Evolutionary conservation across 2,329 filamentous ascomycete species (phyloP), one percentile per base, ranked within the genome.

Genomic region (Orbilia brochopaga): DNA sequence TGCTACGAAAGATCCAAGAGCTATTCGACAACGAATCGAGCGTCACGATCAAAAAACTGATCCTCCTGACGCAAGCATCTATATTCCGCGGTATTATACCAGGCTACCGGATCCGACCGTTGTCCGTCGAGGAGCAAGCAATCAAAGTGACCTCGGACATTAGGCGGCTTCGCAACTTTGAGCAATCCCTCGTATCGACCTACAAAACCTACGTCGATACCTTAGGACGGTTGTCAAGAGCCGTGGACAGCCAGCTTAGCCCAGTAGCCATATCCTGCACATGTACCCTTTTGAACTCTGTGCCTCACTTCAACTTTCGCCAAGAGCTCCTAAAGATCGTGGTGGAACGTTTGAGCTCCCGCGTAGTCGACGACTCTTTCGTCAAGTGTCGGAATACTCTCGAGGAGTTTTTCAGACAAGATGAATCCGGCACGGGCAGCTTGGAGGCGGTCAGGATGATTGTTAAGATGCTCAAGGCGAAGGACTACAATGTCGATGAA

Each of bases 231-330:
- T 83, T 91, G 74, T 87, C 90, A 88, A 88, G 80, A 65, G 19
- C 58, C 1, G 23, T 56, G 10, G 69, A 54, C 19, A 58, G 53
- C 27, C 56, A 73, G 27, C 44, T 67, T 50, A 57, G 54, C 15
- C 44, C 69, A 58, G 85, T 96, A 24, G 93, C 94, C 2, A 88
- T 96, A 65, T 88, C 87, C 48, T 99, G 94, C 78, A 88, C 90
- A 1, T 96, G 92, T 80, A 89, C 85, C 30, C 84, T 99, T 15
- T 81, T 97, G 44, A 86, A 86, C 19, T 84, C 89, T 1, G 92
- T 97, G 0, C 91, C 94, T 2, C 95, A 99, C 81, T 99, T 99
- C 86, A 99, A 99, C 82, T 97, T 96, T 80, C 88, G 94, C 44
- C 85, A 84, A 54, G 93, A 99, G 59, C 82, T 99, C 59, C 81